Conservation (phyloP, 1,284 basidiomycete species). For the Abortiporus biennis region DNA sequence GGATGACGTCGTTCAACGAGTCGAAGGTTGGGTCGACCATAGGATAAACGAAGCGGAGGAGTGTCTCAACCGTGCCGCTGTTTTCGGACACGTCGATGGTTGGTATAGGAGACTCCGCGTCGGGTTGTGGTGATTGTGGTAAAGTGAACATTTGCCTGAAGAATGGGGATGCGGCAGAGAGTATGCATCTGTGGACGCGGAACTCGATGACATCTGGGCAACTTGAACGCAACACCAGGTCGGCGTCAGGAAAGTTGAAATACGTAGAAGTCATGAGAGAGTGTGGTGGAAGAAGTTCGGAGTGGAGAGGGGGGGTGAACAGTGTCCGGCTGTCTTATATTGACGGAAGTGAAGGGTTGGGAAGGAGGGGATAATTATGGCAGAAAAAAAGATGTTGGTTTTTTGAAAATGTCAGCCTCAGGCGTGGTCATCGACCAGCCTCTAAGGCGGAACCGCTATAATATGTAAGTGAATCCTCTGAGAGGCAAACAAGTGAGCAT, state of each 20-base stretch:
- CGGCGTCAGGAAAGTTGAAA: conserved; percentile 44
- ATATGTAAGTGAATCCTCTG: too few relatives aligned
- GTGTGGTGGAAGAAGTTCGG: background rate
- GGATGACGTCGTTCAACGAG: conserved; percentile 44
- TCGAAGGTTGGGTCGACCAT: conserved; percentile 24
- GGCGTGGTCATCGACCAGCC: too few relatives aligned
- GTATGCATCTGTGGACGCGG: conserved; percentile 54
- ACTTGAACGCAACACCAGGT: conserved; percentile 46
- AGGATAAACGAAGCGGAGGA: conserved; percentile 49
- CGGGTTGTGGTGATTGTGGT: conserved; percentile 37
- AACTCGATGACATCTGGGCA: conserved; percentile 35
- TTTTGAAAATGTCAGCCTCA: too few relatives aligned
- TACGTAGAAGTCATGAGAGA: background rate
- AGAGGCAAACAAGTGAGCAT: too few relatives aligned
- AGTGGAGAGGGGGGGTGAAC: too few relatives aligned
- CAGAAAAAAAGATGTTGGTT: background rate
- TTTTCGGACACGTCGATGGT: conserved; percentile 52
- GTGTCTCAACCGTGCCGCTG: conserved; percentile 33
- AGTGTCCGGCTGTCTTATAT: background rate
- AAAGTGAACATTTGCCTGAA: conserved; percentile 65
- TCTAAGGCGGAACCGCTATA: too few relatives aligned
- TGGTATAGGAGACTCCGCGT: conserved; percentile 23
- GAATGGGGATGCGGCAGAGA: conserved; percentile 58
- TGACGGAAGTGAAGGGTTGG: background rate
- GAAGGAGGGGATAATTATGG: background rate